A percentile compares a stretch with the other conserved stretches of the same genome.
phyloP scores from a whole-genome alignment of 345 rosid species.

The Carallia pectinifolia region DNA sequence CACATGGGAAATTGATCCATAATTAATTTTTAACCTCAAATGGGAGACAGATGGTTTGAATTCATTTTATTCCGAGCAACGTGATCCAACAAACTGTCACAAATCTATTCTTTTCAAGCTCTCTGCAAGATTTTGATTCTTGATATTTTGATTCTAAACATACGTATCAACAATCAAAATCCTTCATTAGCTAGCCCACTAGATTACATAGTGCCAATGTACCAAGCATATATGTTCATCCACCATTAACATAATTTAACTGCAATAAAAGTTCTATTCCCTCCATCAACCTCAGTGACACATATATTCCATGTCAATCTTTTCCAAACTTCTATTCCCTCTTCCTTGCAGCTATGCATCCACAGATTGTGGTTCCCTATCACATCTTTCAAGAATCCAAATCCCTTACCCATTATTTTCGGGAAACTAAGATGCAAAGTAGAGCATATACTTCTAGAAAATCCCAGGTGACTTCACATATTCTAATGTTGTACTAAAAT shows the following conservation, averaged over 20 bases:
- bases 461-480: slow-evolving; percentile 17
- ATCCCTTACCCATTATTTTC: background rate
- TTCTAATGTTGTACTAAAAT: slow-evolving; percentile 13
- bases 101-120: background rate
- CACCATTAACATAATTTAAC: too few species aligned
- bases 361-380: slow-evolving; percentile 18
- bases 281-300: background rate
- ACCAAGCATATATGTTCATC: too few species aligned
- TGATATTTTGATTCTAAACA: background rate
- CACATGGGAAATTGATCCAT: background rate
- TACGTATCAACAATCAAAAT: background rate
- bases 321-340: background rate
- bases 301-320: background rate
- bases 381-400: slow-evolving; percentile 25
- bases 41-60: background rate
- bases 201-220: too few species aligned
- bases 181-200: background rate
- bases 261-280: too few species aligned
- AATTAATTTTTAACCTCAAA: background rate
- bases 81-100: background rate
- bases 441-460: slow-evolving; percentile 29
- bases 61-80: background rate
- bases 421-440: slow-evolving; percentile 20
- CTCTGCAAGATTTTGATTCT: background rate
- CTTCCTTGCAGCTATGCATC: background rate